Evolutionary conservation across 225 moss, liverwort and hornwort species (phyloP).

Genomic region (Bryum argenteum): DNA sequence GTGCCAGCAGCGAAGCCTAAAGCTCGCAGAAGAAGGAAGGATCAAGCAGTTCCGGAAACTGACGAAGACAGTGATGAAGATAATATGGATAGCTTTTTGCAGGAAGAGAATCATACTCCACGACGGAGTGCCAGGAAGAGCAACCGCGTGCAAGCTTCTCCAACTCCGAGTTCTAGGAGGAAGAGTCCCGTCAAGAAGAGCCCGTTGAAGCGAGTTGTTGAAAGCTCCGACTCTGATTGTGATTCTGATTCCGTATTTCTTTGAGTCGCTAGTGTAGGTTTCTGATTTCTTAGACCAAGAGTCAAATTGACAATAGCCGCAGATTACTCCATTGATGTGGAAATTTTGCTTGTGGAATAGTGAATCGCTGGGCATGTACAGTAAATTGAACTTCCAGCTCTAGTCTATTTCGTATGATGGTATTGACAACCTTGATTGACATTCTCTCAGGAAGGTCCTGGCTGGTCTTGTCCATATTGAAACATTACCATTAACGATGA

Average conservation of each 20-base stretch:
- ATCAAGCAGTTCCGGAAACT: slow-evolving; percentile 33
- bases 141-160: slow-evolving; percentile 38
- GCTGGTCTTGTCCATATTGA: no score
- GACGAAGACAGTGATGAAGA: slow-evolving; percentile 48
- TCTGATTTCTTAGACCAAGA: not conserved
- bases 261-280: not conserved
- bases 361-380: no score
- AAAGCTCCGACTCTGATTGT: slow-evolving; percentile 10
- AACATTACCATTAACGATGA: no score
- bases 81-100: slow-evolving; percentile 17
- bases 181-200: slow-evolving; percentile 1
- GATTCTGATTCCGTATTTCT: slow-evolving; percentile 34
- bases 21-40: slow-evolving; percentile 25
- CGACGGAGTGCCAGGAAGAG: slow-evolving; percentile 31
- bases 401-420: no score
- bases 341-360: not conserved
- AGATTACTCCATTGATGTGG: not conserved
- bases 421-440: no score
- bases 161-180: slow-evolving; percentile 23
- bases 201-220: slow-evolving; percentile 13
- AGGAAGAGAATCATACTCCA: slow-evolving; percentile 12
- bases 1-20: not conserved
- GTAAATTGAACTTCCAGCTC: no score
- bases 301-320: not conserved
- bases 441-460: no score